Conservation (phyloP, 805 yeast species). For the Spathaspora arborariae region DNA sequence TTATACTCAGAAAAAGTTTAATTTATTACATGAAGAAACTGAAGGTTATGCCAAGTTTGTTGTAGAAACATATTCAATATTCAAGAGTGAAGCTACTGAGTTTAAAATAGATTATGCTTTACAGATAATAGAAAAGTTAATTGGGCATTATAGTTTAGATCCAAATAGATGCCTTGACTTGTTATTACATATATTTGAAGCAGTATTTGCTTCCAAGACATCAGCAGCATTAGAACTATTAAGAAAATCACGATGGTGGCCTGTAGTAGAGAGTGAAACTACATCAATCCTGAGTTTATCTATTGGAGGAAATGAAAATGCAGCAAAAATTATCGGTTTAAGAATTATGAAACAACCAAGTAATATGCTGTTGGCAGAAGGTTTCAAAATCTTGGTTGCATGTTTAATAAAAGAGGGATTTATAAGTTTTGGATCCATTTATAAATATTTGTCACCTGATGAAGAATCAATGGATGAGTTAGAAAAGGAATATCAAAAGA, state of each 20-base stretch:
- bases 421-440: conserved; percentile 59
- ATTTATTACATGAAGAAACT: conserved; percentile 66
- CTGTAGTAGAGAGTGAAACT: conserved; percentile 31
- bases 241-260: conserved; percentile 67
- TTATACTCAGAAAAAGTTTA: conserved; percentile 54
- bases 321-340: conserved; percentile 52
- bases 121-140: conserved; percentile 50
- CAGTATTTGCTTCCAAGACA: conserved; percentile 41
- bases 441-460: conserved; percentile 51
- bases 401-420: conserved; percentile 64
- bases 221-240: conserved; percentile 49
- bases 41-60: conserved; percentile 74
- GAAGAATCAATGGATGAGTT: conserved; percentile 43
- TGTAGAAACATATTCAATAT: conserved; percentile 43
- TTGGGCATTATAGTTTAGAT: conserved; percentile 76
- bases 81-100: conserved; percentile 31
- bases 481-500: conserved; percentile 42
- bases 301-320: conserved; percentile 53
- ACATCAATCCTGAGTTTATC: conserved; percentile 29
- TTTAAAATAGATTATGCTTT: conserved; percentile 42
- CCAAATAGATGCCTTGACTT: conserved; percentile 66
- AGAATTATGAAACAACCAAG: conserved; percentile 29
- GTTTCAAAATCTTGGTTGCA: conserved; percentile 44
- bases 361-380: conserved; percentile 37
- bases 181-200: conserved; percentile 49